Percentiles rank a stretch among this genome's conserved stretches.
Conservation (phyloP, 23 red algal genomes). For the Gracilaria vermiculophylla region DNA sequence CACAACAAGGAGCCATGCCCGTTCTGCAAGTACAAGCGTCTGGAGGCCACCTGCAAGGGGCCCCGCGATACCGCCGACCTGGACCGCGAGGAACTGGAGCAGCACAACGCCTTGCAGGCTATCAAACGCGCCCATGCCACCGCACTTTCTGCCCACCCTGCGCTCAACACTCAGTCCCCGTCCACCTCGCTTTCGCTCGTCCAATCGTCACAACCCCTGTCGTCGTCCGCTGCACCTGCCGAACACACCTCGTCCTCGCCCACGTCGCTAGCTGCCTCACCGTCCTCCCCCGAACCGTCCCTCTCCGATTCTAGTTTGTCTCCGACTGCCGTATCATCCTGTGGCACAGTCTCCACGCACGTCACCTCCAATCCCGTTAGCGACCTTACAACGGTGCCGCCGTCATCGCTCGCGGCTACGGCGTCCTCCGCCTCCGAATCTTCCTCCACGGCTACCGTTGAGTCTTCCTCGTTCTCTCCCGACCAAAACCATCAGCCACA, state of each 20-base stretch:
- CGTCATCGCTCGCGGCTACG: not conserved
- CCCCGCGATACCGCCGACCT: constrained; percentile 29
- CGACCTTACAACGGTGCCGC: not conserved
- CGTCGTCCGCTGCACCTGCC: not conserved
- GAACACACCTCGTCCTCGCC: not conserved
- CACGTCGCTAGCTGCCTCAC: not conserved
- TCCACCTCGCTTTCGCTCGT: not conserved
- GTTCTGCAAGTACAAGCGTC: constrained; percentile 75
- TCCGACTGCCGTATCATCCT: not conserved
- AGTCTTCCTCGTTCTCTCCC: not conserved
- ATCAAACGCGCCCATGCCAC: constrained; percentile 20
- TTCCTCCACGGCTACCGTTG: not conserved
- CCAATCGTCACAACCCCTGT: not conserved
- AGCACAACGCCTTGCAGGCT: constrained; percentile 26
- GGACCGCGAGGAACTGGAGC: constrained; percentile 39
- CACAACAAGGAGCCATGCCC: constrained; percentile 74
- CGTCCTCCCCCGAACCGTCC: not conserved
- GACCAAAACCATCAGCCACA: not conserved
- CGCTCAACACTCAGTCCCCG: not conserved
- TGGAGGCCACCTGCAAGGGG: constrained; percentile 54
- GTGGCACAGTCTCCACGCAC: not conserved
- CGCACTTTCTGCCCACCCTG: not conserved
- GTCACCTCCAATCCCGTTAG: not conserved
- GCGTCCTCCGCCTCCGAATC: not conserved
- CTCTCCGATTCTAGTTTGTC: not conserved